phyloP scores from a whole-genome alignment of 2,329 filamentous ascomycete genomes.

The Neonectria magnoliae region DNA sequence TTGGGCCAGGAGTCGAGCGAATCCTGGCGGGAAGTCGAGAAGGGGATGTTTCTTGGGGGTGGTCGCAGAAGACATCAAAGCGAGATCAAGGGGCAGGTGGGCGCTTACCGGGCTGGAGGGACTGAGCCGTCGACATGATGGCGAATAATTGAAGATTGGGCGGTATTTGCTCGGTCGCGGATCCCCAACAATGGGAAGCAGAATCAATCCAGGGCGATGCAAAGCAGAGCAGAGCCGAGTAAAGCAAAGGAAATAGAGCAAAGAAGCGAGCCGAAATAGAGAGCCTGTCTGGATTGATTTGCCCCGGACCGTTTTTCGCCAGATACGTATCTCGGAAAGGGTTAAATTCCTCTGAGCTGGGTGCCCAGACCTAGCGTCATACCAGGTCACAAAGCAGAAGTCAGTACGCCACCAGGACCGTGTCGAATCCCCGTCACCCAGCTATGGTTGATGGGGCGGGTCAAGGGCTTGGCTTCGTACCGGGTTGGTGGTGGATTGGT shows the following conservation, averaged over 20 bases:
- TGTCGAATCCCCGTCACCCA: conserved; percentile 37
- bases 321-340: conserved; percentile 40
- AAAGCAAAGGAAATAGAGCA: conserved; percentile 27
- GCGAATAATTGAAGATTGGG: conserved; percentile 39
- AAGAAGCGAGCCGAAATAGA: conserved; percentile 23
- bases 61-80: conserved; percentile 43
- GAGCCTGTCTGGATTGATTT: conserved; percentile 26
- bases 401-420: conserved; percentile 33
- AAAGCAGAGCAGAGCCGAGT: conserved; percentile 34
- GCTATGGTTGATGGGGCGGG: conserved; percentile 32
- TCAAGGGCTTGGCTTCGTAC: conserved; percentile 34
- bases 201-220: conserved; percentile 19
- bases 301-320: conserved; percentile 27
- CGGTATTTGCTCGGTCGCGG: conserved; percentile 40
- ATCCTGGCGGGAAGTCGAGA: conserved; percentile 32
- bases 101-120: conserved; percentile 44
- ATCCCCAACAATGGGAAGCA: conserved; percentile 26
- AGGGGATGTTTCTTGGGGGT: conserved; percentile 30
- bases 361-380: conserved; percentile 46
- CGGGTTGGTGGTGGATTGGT: conserved; percentile 32
- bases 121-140: conserved; percentile 43
- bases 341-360: conserved; percentile 46
- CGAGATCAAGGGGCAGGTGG: conserved; percentile 42
- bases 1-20: conserved; percentile 31
- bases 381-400: conserved; percentile 39